Conservation (phyloP, 805 yeast species). For the Candida ascalaphidarum region DNA sequence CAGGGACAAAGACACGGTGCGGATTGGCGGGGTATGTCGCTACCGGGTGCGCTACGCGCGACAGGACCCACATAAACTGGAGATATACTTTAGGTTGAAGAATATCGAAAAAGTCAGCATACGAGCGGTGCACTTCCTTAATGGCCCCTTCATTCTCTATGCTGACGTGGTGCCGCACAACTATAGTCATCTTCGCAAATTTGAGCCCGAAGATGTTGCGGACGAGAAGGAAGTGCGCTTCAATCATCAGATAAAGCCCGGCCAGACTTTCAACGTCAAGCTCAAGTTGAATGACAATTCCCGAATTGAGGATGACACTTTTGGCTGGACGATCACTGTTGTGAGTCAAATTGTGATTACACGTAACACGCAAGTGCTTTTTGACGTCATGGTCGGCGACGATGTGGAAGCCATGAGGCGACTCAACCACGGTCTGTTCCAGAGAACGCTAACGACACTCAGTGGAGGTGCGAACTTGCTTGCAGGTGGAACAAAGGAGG, state of each 20-base stretch:
- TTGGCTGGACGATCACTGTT: slow-evolving; percentile 30
- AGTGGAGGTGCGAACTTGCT: slow-evolving; percentile 10
- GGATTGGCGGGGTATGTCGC: slow-evolving; percentile 30
- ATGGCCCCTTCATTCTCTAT: slow-evolving; percentile 36
- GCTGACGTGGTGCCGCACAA: slow-evolving; percentile 34
- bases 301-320: slow-evolving; percentile 5
- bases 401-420: slow-evolving; percentile 24
- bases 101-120: slow-evolving; percentile 28
- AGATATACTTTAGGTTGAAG: slow-evolving; percentile 25
- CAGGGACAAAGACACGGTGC: slow-evolving; percentile 24
- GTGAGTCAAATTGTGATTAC: slow-evolving; percentile 33
- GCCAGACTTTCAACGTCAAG: slow-evolving; percentile 53
- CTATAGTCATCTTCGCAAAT: slow-evolving; percentile 16
- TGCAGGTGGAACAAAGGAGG: not conserved
- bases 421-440: slow-evolving; percentile 16
- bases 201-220: slow-evolving; percentile 13
- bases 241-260: slow-evolving; percentile 51
- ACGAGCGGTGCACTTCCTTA: slow-evolving; percentile 32
- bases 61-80: slow-evolving; percentile 5
- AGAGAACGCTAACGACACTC: slow-evolving; percentile 3
- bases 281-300: slow-evolving; percentile 43
- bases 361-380: slow-evolving; percentile 19
- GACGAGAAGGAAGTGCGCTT: slow-evolving; percentile 24
- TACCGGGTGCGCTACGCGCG: slow-evolving; percentile 20
- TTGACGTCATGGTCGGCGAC: slow-evolving; percentile 30